Percentiles rank a stretch among this genome's conserved stretches.
phyloP scores from a whole-genome alignment of 495 filamentous ascomycete species.

The Neurospora sp. region DNA sequence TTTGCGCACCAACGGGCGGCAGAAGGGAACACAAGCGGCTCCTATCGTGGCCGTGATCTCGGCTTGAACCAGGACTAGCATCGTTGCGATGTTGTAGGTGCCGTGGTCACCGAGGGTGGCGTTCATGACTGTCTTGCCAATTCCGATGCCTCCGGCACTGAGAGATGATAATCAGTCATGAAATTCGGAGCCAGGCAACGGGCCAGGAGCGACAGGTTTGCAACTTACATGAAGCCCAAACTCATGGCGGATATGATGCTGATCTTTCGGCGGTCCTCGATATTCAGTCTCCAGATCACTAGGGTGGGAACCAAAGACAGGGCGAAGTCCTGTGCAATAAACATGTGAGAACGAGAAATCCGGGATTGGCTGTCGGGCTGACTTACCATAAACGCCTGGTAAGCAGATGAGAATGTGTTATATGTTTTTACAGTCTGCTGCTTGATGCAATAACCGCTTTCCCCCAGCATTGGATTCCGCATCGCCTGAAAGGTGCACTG shows the following conservation, averaged over 20 bases:
- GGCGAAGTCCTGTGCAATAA: not conserved
- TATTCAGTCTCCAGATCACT: not conserved
- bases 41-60: not conserved
- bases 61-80: not conserved
- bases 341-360: not conserved
- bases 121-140: not conserved
- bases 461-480: not conserved
- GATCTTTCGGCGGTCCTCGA: not conserved
- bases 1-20: not conserved
- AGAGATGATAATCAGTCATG: not conserved
- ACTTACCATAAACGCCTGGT: not conserved
- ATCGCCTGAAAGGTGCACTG: not conserved
- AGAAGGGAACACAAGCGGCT: not conserved
- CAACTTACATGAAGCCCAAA: not conserved
- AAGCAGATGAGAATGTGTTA: not conserved
- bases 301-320: not conserved
- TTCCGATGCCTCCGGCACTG: not conserved
- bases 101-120: not conserved
- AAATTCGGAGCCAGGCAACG: not conserved
- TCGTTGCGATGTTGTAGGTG: not conserved
- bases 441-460: not conserved
- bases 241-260: not conserved
- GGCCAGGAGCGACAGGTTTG: not conserved
- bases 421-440: not conserved
- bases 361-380: not conserved